Percentiles rank a stretch among this genome's conserved stretches.
Evolutionary conservation across 2,329 filamentous ascomycete species (phyloP).

Genomic region (Diaporthe aspalathi): DNA sequence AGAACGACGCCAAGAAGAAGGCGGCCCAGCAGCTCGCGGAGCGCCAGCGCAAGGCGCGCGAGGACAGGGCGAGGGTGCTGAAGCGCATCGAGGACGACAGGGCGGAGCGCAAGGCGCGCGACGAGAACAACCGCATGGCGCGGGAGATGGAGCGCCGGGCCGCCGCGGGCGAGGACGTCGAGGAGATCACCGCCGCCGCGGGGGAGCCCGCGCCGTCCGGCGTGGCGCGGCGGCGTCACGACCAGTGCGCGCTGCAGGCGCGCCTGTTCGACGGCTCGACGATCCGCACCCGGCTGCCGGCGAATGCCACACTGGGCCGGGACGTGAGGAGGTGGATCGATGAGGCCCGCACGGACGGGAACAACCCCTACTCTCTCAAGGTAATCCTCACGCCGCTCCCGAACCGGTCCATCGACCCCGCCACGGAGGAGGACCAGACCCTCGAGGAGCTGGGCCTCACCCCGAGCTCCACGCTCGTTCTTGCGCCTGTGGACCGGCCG

Average conservation of each 20-base stretch:
- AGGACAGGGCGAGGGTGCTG: conserved; percentile 78
- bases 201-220: conserved; percentile 47
- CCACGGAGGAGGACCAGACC: conserved; percentile 74
- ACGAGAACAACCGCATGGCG: conserved; percentile 61
- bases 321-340: conserved; percentile 86
- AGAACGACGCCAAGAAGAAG: conserved; percentile 58
- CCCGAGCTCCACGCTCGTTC: conserved; percentile 84
- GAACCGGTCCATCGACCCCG: conserved; percentile 77
- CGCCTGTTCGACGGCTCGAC: conserved; percentile 87
- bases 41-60: conserved; percentile 72
- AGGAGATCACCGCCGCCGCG: conserved; percentile 47
- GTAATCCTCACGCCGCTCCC: conserved; percentile 83
- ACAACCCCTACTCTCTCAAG: conserved; percentile 82
- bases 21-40: conserved; percentile 69
- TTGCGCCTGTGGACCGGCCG: conserved; percentile 74
- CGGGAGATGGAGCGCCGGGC: conserved; percentile 42
- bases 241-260: conserved; percentile 75
- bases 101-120: conserved; percentile 70
- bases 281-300: conserved; percentile 78
- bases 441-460: conserved; percentile 78
- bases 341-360: conserved; percentile 64
- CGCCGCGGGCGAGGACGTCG: conserved; percentile 46
- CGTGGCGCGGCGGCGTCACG: conserved; percentile 43
- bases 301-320: conserved; percentile 68
- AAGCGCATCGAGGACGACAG: conserved; percentile 83